Evolutionary conservation across 208 protist genomes (phyloP), one percentile per base, ranked within the genome.

Genomic region (Crithidia mellificae): DNA sequence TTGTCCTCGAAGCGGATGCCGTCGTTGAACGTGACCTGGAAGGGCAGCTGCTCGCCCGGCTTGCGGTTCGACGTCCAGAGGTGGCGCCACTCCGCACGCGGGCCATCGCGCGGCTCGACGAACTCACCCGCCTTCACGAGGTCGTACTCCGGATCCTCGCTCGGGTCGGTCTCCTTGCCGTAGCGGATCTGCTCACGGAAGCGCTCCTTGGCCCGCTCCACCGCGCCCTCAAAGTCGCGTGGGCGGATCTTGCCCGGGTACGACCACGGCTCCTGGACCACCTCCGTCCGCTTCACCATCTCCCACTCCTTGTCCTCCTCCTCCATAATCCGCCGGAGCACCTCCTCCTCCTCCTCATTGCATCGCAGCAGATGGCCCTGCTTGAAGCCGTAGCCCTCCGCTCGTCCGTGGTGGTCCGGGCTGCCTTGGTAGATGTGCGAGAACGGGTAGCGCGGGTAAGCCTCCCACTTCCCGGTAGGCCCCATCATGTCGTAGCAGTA

Each of bases 281-380:
- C 77, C 85, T 96, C 87, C 32, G 90, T 96, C 20, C 86, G 85
- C 80, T 96, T 93, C 74, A 96, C 87, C 87, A 93, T 92, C 72
- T 92, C 90, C 90, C 90, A 96, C 80, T 96, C 85, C 77, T 86
- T 88, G 65, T 96, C 90, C 77, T 96, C 87, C 78, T 93, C 87
- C 74, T 93, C 87, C 87, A 96, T 93, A 63, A 96, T 92, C 59
- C 90, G 90, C 14, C 90, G 90, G 19, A 96, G 81, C 39, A 96
- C 86, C 75, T 92, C 85, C 68, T 96, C 87, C 77, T 96, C 87
- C 75, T 93, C 87, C 22, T 85, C 87, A 50, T 80, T 79, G 75
- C 90, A 96, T 49, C 90, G 85, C 49, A 96, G 78, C 17, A 96
- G 74, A 58, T 96, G 87, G 51, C 90, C 87, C 56, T 96, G 90